Evolutionary conservation across 345 rosid genomes (phyloP).

Genomic region (Eucalyptus tenuipes): DNA sequence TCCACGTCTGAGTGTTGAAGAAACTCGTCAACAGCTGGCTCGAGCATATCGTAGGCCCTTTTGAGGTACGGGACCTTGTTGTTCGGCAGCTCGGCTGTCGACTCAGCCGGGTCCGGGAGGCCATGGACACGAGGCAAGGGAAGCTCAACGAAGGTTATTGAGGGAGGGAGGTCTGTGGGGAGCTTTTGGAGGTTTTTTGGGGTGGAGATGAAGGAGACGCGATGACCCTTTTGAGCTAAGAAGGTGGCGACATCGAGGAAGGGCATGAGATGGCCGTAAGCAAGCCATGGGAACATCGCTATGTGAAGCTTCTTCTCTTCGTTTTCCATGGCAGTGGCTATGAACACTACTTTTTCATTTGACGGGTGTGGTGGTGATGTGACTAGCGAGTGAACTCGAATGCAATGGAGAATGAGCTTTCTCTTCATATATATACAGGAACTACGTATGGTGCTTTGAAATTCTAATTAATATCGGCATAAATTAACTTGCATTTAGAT

Average conservation of each 20-base stretch:
- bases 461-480: no score
- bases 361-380: not conserved
- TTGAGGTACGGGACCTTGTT: slow-evolving; percentile 12
- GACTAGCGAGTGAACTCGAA: no score
- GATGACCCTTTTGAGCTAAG: not conserved
- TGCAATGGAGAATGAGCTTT: no score
- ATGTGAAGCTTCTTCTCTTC: not conserved
- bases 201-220: not conserved
- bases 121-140: slow-evolving; percentile 7
- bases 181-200: not conserved
- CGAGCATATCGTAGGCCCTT: slow-evolving; percentile 19
- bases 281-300: not conserved
- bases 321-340: not conserved
- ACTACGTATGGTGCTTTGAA: no score
- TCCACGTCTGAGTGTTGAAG: slow-evolving; percentile 6
- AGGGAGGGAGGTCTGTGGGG: not conserved
- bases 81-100: slow-evolving; percentile 21
- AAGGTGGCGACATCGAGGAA: not conserved
- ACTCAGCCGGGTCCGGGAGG: slow-evolving; percentile 18
- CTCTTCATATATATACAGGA: no score
- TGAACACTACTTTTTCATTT: not conserved
- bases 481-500: no score
- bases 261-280: not conserved
- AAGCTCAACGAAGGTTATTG: slow-evolving; percentile 5
- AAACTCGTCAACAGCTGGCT: slow-evolving; percentile 1